Evolutionary conservation across 2,329 filamentous ascomycete genomes (phyloP), one percentile per base, ranked within the genome.

Genomic region (Claviceps sp.): DNA sequence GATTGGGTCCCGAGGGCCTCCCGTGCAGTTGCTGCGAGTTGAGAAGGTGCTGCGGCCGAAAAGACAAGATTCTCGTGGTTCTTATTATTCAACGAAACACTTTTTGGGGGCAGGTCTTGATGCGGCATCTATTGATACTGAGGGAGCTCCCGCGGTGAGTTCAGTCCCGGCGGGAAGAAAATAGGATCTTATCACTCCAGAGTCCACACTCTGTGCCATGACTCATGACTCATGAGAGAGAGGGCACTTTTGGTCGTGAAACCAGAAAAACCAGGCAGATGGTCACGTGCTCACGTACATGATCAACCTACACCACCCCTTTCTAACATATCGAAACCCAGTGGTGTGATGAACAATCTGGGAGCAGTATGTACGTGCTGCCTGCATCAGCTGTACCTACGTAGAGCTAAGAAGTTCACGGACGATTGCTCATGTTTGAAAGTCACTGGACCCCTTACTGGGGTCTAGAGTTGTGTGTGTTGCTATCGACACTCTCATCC

Each of bases 1-100:
- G 61, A 57, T 0, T 82, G 77, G 78, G 55, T 75, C 14, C 30
- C 57, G 5, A 44, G 50, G 16, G 58, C 54, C 37, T 11, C 22
- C 24, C n/a, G 43, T 2, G 7, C 45, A 37, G n/a, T 11, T 5
- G 8, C 26, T 22, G 26, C 26, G 14, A 48, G 38, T 37, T 54
- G 45, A 51, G n/a, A 7, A 4, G 38, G 14, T 48, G 42, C 3
- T 8, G 42, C 42, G 4, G 16, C 22, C 6, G 7, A 3, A 44
- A 44, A 24, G 11, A 44, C 3, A 13, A 20, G 30, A 34, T 34
- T 11, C 30, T 34, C 30, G 30, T 34, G 9, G 9, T 11, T 9
- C 11, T 20, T 26, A 4, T 4, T 44, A 26, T 44, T 26, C 22
- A 8, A 44, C 22, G 18, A 43, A 43, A 43, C 9, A 14, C 18